A percentile compares a stretch with the other conserved stretches of the same genome.
Evolutionary conservation across 108 stramenopile genomes (phyloP).

Genomic region (Cylindrotheca fusiformis): DNA sequence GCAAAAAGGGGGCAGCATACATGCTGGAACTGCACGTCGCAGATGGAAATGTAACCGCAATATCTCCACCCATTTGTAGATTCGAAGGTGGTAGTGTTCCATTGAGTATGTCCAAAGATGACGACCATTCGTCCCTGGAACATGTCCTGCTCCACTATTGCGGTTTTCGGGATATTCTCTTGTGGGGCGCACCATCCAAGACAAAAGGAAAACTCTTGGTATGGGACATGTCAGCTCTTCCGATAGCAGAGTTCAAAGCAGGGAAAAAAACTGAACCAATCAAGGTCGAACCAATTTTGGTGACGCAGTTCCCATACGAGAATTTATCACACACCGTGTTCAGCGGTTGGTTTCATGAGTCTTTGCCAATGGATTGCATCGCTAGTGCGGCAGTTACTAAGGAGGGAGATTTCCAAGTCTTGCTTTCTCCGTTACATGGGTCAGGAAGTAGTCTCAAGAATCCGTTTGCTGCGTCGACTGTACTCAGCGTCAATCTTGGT

Average conservation of each 20-base stretch:
- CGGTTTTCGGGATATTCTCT: conserved; percentile 56
- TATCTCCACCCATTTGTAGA: conserved; percentile 41
- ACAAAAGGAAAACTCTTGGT: conserved; percentile 30
- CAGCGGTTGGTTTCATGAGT: conserved; percentile 40
- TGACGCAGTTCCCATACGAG: conserved; percentile 32
- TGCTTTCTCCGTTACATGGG: conserved; percentile 24
- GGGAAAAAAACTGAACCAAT: conserved; percentile 6
- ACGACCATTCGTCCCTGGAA: conserved; percentile 32
- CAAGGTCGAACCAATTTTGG: conserved; percentile 27
- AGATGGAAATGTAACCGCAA: conserved; percentile 27
- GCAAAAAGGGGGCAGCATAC: conserved; percentile 55
- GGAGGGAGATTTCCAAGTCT: conserved; percentile 39
- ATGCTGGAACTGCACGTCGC: conserved; percentile 47
- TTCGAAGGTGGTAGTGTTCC: conserved; percentile 46
- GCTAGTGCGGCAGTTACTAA: conserved; percentile 34
- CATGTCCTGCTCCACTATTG: conserved; percentile 50
- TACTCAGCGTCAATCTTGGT: conserved; percentile 21
- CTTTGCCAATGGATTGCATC: conserved; percentile 29
- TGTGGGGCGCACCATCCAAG: conserved; percentile 52
- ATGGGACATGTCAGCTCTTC: conserved; percentile 43
- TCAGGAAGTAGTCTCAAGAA: conserved; percentile 16
- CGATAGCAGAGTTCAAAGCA: background rate
- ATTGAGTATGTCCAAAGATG: conserved; percentile 14
- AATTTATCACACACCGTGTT: conserved; percentile 17
- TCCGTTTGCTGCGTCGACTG: conserved; percentile 16